Evolutionary conservation across 2,329 filamentous ascomycete genomes (phyloP).

Genomic region (Alternaria solani): DNA sequence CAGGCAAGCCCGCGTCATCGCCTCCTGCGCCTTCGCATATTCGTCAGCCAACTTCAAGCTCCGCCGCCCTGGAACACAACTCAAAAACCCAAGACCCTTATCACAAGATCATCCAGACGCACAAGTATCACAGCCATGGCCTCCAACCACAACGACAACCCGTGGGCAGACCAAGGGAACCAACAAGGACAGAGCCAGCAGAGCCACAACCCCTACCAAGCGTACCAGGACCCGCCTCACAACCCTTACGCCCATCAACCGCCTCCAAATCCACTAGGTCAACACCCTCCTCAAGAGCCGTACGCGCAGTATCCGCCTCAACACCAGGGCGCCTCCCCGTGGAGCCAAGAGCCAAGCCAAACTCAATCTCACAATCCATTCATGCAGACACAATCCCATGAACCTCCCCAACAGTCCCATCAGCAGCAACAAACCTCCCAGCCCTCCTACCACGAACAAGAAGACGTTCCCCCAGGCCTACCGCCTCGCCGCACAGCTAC

Average conservation of each 20-base stretch:
- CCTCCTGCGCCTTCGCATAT: slow-evolving; percentile 17
- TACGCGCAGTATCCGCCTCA: slow-evolving; percentile 11
- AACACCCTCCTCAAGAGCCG: slow-evolving; percentile 15
- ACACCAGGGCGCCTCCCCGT: slow-evolving; percentile 19
- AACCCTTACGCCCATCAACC: slow-evolving; percentile 18
- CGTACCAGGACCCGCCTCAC: slow-evolving; percentile 28
- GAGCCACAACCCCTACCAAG: slow-evolving; percentile 33
- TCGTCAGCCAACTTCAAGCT: slow-evolving; percentile 22
- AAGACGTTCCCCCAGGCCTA: slow-evolving; percentile 31
- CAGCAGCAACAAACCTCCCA: slow-evolving; percentile 11
- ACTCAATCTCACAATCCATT: slow-evolving; percentile 14
- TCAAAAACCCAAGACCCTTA: not conserved
- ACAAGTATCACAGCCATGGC: slow-evolving; percentile 22
- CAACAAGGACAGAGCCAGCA: slow-evolving; percentile 26
- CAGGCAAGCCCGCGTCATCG: slow-evolving; percentile 25
- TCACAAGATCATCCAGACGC: not conserved
- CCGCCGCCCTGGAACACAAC: slow-evolving; percentile 2
- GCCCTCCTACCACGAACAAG: slow-evolving; percentile 12
- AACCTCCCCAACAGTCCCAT: slow-evolving; percentile 15
- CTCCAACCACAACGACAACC: slow-evolving; percentile 31
- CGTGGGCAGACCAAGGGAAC: slow-evolving; percentile 34
- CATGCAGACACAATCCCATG: slow-evolving; percentile 14
- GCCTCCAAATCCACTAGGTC: slow-evolving; percentile 12
- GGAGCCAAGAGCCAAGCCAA: slow-evolving; percentile 20
- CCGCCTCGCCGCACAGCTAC: slow-evolving; percentile 43